A percentile compares a stretch with the other conserved stretches of the same genome.
Evolutionary conservation across 1,284 basidiomycete species (phyloP).

Genomic region (Tylopilus sp.): DNA sequence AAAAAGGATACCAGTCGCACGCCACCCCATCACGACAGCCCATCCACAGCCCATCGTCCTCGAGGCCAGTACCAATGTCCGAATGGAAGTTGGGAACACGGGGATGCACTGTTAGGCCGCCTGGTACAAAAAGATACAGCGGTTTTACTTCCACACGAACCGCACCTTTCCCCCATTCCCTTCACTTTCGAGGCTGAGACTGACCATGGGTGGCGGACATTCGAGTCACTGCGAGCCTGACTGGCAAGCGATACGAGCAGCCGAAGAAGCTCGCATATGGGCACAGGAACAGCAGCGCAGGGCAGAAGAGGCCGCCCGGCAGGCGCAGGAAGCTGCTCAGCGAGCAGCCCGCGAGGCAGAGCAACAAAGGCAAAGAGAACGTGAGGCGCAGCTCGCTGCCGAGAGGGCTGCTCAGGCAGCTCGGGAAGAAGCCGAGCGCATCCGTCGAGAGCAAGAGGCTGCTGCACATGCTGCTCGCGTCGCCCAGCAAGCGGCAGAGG

Average conservation of each 20-base stretch:
- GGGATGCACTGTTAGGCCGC: too few species aligned
- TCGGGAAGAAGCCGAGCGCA: constrained; percentile 22
- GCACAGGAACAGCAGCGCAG: constrained; percentile 25
- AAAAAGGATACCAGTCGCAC: too few species aligned
- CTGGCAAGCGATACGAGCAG: constrained; percentile 27
- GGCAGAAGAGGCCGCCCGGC: constrained; percentile 22
- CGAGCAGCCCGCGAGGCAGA: constrained; percentile 25
- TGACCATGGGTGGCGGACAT: constrained; percentile 29
- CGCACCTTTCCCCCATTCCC: neutral
- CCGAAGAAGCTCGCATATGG: constrained; percentile 21
- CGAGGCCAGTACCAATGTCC: too few species aligned
- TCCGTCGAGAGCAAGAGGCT: constrained; percentile 21
- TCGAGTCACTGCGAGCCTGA: constrained; percentile 29
- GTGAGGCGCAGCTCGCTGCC: constrained; percentile 17
- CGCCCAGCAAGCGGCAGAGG: constrained; percentile 26
- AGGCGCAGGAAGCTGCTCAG: constrained; percentile 24
- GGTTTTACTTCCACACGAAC: neutral
- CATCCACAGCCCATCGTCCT: too few species aligned
- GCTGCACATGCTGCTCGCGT: constrained; percentile 20
- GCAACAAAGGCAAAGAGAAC: constrained; percentile 14
- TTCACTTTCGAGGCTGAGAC: neutral
- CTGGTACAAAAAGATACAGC: neutral
- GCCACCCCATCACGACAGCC: too few species aligned
- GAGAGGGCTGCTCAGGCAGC: constrained; percentile 28
- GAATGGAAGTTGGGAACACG: too few species aligned